Conservation (phyloP, 805 yeast species). For the Starmerella kuoi region DNA sequence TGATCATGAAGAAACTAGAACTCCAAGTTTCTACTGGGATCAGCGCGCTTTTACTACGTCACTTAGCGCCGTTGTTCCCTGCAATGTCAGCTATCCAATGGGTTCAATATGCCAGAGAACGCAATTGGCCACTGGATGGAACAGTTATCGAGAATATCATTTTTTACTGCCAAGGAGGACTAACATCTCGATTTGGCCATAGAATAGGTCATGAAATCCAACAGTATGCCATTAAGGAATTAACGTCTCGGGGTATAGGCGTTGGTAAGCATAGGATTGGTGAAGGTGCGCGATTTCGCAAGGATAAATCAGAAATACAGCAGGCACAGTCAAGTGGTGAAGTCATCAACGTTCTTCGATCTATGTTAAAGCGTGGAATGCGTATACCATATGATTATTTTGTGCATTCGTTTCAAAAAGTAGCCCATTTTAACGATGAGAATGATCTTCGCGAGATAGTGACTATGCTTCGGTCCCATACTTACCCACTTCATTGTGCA, state of each 20-base stretch:
- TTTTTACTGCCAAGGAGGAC: neutral
- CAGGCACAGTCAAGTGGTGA: neutral
- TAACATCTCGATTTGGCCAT: neutral
- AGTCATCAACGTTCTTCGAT: slow-evolving; percentile 8
- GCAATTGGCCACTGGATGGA: slow-evolving; percentile 16
- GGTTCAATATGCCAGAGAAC: slow-evolving; percentile 13
- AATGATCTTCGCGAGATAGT: slow-evolving; percentile 1
- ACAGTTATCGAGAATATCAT: slow-evolving; percentile 3
- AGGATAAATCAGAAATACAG: neutral
- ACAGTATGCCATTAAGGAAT: neutral
- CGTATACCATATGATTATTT: slow-evolving; percentile 12
- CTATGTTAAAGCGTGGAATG: slow-evolving; percentile 14
- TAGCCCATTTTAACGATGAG: neutral
- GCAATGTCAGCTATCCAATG: slow-evolving; percentile 13
- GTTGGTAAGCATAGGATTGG: neutral
- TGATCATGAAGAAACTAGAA: slow-evolving; percentile 8
- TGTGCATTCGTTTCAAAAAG: slow-evolving; percentile 14
- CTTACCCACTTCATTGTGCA: slow-evolving; percentile 21
- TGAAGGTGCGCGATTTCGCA: neutral
- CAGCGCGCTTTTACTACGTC: slow-evolving; percentile 13
- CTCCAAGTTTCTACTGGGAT: slow-evolving; percentile 6
- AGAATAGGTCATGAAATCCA: neutral
- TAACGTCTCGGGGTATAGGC: neutral
- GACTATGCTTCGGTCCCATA: slow-evolving; percentile 8
- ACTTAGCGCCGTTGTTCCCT: slow-evolving; percentile 14